Base-by-base conservation (phyloP, 2,329 filamentous ascomycete species). In the Atkinsonella texensis region DNA sequence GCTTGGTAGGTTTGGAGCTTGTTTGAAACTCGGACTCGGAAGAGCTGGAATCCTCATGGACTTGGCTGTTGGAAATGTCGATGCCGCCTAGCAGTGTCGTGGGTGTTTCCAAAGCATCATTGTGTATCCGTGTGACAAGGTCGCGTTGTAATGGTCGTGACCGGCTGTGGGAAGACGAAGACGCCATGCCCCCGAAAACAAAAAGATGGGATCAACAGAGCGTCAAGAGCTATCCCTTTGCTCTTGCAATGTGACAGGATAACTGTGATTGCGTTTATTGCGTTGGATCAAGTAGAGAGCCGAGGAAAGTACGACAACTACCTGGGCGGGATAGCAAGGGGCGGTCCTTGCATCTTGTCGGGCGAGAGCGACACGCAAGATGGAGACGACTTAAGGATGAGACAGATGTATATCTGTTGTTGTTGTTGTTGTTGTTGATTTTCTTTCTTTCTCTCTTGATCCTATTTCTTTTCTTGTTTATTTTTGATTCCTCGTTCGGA, bases 11-110 rank as follows among this genome's bases (percentile, higher is more conserved):
- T 44, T 54, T 62, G 50, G 52, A 60, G 45, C 55, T 55, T 8
- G 63, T 62, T 54, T 66, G 63, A 47, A 67, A 59, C 52, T 71
- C 68, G 52, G 69, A 70, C 53, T 74, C 72, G 53, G 68, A 71
- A 40, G 74, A 75, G 62, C 68, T 73, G 41, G 70, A 70, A 53
- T 71, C 70, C 57, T 60, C 60, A 12, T 65, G 57, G 39, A 52
- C 58, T 53, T 60, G 57, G 47, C 59, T 58, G 57, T 60, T 62
- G 51, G 63, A 57, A 23, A 62, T 53, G 32, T 63, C 61, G 50
- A 64, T 55, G 17, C 53, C 58, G 53, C 59, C 59, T 18, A 55
- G 55, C 28, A 66, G 54, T 4, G 61, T 58, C 18, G 63, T 60
- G 10, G 65, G 61, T 32, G 63, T 68, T 45, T 65, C 60, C 17